Conservation (phyloP, 306 rosid species). For the Morella rubra region DNA sequence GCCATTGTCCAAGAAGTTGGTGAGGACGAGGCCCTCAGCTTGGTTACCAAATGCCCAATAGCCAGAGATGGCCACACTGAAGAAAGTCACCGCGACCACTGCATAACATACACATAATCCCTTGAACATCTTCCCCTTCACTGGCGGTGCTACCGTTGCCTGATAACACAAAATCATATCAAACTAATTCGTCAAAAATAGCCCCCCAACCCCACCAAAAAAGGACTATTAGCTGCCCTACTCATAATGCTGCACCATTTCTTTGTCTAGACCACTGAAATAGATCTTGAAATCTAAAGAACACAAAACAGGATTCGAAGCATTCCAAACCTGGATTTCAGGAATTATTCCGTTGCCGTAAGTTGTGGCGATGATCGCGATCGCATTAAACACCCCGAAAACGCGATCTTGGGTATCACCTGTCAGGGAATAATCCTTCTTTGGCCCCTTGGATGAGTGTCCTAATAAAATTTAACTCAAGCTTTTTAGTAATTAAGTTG, state of each 20-base stretch:
- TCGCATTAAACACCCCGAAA: conserved; percentile 73
- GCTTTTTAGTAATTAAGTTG: background rate
- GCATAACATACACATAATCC: conserved; percentile 60
- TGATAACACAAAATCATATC: conserved; percentile 14
- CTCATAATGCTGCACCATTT: background rate
- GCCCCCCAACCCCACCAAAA: too few species aligned
- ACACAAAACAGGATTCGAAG: background rate
- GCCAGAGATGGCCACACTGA: conserved; percentile 67
- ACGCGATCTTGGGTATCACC: conserved; percentile 39
- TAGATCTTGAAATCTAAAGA: too few species aligned
- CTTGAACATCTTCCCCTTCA: conserved; percentile 88
- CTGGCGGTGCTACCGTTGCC: conserved; percentile 83
- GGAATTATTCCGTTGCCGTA: conserved; percentile 88
- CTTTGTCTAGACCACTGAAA: too few species aligned
- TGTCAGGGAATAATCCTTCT: conserved; percentile 60
- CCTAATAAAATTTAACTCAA: conserved; percentile 32
- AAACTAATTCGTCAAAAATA: background rate
- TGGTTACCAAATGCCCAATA: conserved; percentile 85
- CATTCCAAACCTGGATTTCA: conserved; percentile 65
- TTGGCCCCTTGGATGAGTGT: conserved; percentile 56
- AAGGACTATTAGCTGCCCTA: too few species aligned
- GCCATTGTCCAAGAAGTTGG: conserved; percentile 57
- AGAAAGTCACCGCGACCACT: conserved; percentile 50
- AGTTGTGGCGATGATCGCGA: conserved; percentile 72
- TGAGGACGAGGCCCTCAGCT: conserved; percentile 50